These are phyloP conservation scores for Pyrus bretschneideri DNA, from an alignment of 306 rosid species.

Conservation along the genomic window DNA sequence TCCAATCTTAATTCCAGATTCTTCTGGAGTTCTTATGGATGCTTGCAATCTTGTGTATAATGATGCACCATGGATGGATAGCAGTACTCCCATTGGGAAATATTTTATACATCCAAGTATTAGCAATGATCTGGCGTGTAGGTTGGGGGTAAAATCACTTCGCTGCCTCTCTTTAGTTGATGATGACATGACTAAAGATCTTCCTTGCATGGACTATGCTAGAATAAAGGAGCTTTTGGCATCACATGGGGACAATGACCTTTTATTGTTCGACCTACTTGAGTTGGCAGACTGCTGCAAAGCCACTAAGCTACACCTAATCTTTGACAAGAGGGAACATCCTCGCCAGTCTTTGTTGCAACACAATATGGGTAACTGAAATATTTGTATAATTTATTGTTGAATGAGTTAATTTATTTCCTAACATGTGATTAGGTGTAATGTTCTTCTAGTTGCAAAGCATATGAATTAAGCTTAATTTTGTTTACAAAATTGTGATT, in stretches of 20 bases:
- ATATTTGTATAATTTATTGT: background rate
- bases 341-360: conserved; percentile 89
- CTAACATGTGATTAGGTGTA: background rate
- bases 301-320: conserved; percentile 75
- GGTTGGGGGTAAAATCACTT: conserved; percentile 77
- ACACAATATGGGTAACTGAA: conserved; percentile 73
- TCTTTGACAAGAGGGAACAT: conserved; percentile 93
- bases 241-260: conserved; percentile 64
- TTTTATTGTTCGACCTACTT: conserved; percentile 80
- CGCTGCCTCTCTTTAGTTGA: conserved; percentile 84
- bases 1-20: conserved; percentile 73
- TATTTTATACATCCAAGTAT: conserved; percentile 78
- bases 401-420: background rate
- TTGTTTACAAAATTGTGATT: conserved; percentile 21
- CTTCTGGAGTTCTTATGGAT: conserved; percentile 65
- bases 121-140: conserved; percentile 83
- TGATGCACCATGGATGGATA: conserved; percentile 97
- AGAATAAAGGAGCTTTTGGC: conserved; percentile 75
- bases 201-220: conserved; percentile 83
- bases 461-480: background rate
- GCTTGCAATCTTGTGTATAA: conserved; percentile 74
- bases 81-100: conserved; percentile 58
- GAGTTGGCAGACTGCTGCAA: conserved; percentile 97
- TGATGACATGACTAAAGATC: conserved; percentile 79
- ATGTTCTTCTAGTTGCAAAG: background rate